These are phyloP conservation scores for Tetrahymena thermophila DNA, from an alignment of 73 alveolate species.

Conservation along the genomic window DNA sequence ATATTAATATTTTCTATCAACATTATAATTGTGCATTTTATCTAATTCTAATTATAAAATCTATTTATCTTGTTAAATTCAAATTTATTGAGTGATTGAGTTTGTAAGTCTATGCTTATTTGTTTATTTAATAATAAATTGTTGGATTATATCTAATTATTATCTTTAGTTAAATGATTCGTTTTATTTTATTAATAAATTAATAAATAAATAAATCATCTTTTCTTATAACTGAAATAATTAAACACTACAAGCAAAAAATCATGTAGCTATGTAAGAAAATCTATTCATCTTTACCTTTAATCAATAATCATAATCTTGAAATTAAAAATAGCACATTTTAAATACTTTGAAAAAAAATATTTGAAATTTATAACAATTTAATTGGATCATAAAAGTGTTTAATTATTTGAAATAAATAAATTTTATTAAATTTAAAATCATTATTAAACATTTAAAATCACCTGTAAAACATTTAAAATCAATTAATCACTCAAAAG, in stretches of 20 bases:
- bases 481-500: too few relatives aligned
- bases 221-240: not conserved
- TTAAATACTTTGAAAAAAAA: too few relatives aligned
- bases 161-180: not conserved
- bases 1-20: conserved; percentile 29
- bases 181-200: not conserved
- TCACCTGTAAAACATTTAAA: too few relatives aligned
- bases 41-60: not conserved
- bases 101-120: not conserved
- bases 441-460: too few relatives aligned
- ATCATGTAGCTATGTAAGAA: too few relatives aligned
- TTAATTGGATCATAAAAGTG: too few relatives aligned
- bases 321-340: too few relatives aligned
- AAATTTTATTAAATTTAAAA: too few relatives aligned
- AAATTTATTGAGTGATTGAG: not conserved
- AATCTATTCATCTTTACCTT: too few relatives aligned
- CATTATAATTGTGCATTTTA: conserved; percentile 39
- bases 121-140: not conserved
- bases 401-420: too few relatives aligned
- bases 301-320: too few relatives aligned
- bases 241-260: not conserved
- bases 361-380: too few relatives aligned
- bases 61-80: not conserved
- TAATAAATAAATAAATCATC: not conserved
- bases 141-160: not conserved